Evolutionary conservation across 192 early-diverging fungal genomes (phyloP).

Genomic region (Entomortierella chlamydospora): DNA sequence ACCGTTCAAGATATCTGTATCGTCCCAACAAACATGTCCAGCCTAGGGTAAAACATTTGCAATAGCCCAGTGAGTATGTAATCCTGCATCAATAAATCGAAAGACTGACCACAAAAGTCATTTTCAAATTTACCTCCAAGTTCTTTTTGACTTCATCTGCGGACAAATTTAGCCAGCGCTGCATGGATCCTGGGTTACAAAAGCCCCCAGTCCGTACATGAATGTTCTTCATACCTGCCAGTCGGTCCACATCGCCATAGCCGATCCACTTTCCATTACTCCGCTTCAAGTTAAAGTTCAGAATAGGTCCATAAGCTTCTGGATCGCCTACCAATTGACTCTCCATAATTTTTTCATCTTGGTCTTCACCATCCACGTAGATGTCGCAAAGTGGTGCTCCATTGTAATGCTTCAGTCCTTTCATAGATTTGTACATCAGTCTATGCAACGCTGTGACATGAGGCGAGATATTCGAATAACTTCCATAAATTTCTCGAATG

Average conservation of each 20-base stretch:
- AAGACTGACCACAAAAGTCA: neutral
- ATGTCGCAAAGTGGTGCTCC: constrained; percentile 61
- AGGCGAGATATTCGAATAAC: constrained; percentile 50
- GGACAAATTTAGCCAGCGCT: constrained; percentile 71
- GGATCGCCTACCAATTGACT: constrained; percentile 21
- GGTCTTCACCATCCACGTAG: constrained; percentile 35
- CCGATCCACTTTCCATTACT: constrained; percentile 68
- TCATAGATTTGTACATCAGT: constrained; percentile 58
- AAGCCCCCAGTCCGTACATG: constrained; percentile 79
- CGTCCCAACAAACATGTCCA: constrained; percentile 81
- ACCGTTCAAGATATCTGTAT: constrained; percentile 76
- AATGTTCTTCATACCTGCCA: constrained; percentile 75
- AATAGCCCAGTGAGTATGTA: neutral
- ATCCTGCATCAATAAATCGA: neutral
- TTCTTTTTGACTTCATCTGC: constrained; percentile 63
- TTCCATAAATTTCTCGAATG: constrained; percentile 55
- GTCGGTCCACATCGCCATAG: constrained; percentile 70
- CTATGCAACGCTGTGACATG: constrained; percentile 64
- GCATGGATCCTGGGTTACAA: constrained; percentile 86
- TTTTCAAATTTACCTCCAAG: constrained; percentile 51
- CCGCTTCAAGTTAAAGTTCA: constrained; percentile 78
- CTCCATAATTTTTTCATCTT: neutral
- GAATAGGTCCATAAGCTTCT: constrained; percentile 66
- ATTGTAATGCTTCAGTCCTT: constrained; percentile 63
- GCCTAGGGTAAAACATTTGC: constrained; percentile 21